Evolutionary conservation across 306 rosid genomes (phyloP), one percentile per base, ranked within the genome.

Genomic region (Prunus salicina): DNA sequence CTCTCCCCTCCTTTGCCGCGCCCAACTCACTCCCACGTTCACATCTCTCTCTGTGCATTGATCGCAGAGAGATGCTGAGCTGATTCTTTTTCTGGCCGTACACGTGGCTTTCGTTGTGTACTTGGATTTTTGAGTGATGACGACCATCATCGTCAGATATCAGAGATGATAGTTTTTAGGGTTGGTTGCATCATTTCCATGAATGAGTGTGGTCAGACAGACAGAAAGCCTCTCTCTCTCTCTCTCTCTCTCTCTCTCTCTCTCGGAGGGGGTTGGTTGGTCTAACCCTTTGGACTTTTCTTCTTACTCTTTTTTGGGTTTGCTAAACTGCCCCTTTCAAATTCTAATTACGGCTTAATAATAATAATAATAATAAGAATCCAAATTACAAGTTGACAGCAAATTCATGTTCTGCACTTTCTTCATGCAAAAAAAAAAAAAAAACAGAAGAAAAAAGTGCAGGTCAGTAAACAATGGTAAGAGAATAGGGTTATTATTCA

Each of bases 101-200:
- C 87, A 76, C 88, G 84, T 84, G 89, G 77, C 82, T 2, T 64
- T 38, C 9, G 43, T 38, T 53, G 49, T 65, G 43, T 15, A 30
- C 47, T 30, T 27, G 18, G 9, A 38, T 5, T 11, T 4, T 7
- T 32, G 55, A 0, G 60, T 57, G 27, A 12, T 63, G 87, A 50
- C 55, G 60, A 76, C 78, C 43, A 2, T 6, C 43, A 38, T 38
- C 43, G 43, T 38, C 8, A 38, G 43, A 38, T 38, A 38, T 38
- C 28, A 38, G 34, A 8, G 61, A 15, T 15, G 14, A 15, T n/a
- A n/a, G 28, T 9, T 2, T 18, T 12, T 46, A 7, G 15, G 64
- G 12, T 53, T 72, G 19, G 50, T 64, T 34, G 69, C 69, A 64
- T 64, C 69, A 9, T 19, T 19, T 19, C 8, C 50, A 18, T 34